Base-by-base conservation (phyloP, 2,329 filamentous ascomycete genomes). In the Sodiomyces alkalinus region DNA sequence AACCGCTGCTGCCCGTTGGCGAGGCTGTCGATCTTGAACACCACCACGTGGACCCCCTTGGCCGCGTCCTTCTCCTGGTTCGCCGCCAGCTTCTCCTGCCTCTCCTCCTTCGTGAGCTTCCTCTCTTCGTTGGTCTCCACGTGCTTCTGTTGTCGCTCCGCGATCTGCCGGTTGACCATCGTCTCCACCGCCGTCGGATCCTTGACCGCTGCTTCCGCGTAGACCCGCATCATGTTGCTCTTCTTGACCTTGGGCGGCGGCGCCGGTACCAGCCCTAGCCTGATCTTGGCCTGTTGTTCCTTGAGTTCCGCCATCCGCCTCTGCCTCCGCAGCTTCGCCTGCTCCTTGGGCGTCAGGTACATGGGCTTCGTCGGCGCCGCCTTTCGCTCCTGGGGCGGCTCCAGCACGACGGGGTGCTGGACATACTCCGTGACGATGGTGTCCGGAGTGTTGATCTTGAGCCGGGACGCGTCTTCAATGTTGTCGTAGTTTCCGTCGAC, bases 101-200 rank as follows among this genome's bases (percentile, higher is more conserved):
- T 72, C 52, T 94, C 65, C 41, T 96, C 87, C 43, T 92, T 87
- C 17, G 78, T 87, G 32, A 98, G 63, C 48, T 86, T 87, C 35
- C 90, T 74, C 21, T 80, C 78, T 40, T 86, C 77, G 51, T 98
- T 98, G 33, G 67, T 60, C 22, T 71, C 55, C 33, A 87, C 61
- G 52, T 98, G 92, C 39, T 77, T 69, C 34, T 80, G 66, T 33
- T 78, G 74, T 22, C 90, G 80, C 37, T 92, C 85, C 17, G 79
- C 79, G 39, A 98, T 94, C 52, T 98, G 85, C 29, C 77, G 69
- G 51, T 92, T 93, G 28, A 98, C 90, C 15, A 83, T 75, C 28
- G 85, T 83, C 56, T 98, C 90, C 25, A 98, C 90, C 4, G 90
- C 90, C 1, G 92, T 98, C 6, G 90, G 90, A 53, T 98, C 90